Percentiles rank a stretch among this genome's conserved stretches.
Conservation (phyloP, 2,329 filamentous ascomycete species). For the Ustulina deusta region DNA sequence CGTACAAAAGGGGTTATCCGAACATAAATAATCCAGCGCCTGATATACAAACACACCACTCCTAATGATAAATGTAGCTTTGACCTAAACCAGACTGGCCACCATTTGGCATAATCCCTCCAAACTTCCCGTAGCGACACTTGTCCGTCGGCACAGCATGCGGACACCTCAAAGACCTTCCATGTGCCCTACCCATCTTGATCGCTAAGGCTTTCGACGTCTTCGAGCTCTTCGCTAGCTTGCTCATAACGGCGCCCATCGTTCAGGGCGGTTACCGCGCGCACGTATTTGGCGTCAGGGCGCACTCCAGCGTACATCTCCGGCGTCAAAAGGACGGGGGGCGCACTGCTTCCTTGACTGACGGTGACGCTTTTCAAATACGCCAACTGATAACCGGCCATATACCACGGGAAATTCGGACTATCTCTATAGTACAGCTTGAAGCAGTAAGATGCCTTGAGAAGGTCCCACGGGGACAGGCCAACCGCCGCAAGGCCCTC, state of each 20-base stretch:
- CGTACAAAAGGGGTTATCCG: not conserved
- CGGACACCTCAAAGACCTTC: conserved; percentile 1
- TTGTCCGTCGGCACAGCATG: not conserved
- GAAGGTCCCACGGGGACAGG: conserved; percentile 59
- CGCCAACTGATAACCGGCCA: conserved; percentile 63
- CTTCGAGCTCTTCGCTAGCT: conserved; percentile 34
- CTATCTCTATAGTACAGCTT: conserved; percentile 50
- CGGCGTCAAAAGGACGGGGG: conserved; percentile 52
- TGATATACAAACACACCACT: not conserved
- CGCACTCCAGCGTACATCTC: conserved; percentile 47
- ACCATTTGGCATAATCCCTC: not conserved
- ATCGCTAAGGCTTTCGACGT: conserved; percentile 23
- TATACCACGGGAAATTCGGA: conserved; percentile 58
- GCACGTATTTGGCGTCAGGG: conserved; percentile 46
- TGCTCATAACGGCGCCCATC: conserved; percentile 39
- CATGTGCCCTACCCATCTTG: conserved; percentile 25
- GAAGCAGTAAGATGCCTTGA: conserved; percentile 65
- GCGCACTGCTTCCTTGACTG: conserved; percentile 36
- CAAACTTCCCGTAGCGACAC: not conserved
- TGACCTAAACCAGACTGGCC: not conserved
- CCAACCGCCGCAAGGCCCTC: conserved; percentile 44
- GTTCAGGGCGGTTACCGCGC: conserved; percentile 40
- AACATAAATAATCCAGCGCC: not conserved
- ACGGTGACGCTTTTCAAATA: conserved; percentile 58
- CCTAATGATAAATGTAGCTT: not conserved